phyloP scores from a whole-genome alignment of 2,329 filamentous ascomycete species.

The Onygena corvina region DNA sequence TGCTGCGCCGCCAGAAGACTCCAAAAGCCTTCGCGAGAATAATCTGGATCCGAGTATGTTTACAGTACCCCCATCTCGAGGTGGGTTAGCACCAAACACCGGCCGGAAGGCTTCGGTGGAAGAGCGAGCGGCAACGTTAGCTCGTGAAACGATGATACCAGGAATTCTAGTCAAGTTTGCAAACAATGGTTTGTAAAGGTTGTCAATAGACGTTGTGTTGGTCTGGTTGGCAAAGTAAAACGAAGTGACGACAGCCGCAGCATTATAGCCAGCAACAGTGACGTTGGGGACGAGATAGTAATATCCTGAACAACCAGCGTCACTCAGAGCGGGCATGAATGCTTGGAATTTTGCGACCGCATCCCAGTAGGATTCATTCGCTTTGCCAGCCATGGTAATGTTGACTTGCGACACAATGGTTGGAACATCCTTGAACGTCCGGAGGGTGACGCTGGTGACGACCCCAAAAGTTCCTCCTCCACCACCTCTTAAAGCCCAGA shows the following conservation, averaged over 20 bases:
- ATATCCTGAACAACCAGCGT: constrained; percentile 13
- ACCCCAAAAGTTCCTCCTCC: constrained; percentile 49
- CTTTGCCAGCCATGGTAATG: constrained; percentile 10
- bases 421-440: constrained; percentile 23
- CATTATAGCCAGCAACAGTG: neutral
- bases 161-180: constrained; percentile 7
- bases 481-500: constrained; percentile 52
- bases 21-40: constrained; percentile 8
- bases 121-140: neutral
- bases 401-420: constrained; percentile 11
- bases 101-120: constrained; percentile 6
- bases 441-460: constrained; percentile 45
- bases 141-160: constrained; percentile 2
- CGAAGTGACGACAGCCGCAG: neutral
- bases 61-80: constrained; percentile 2
- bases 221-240: constrained; percentile 10
- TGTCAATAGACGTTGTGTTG: constrained; percentile 4
- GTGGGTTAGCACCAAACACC: neutral
- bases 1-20: constrained; percentile 9
- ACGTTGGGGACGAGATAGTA: constrained; percentile 14
- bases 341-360: constrained; percentile 13
- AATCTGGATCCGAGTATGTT: constrained; percentile 10
- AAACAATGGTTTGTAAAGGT: constrained; percentile 8
- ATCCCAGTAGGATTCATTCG: constrained; percentile 12
- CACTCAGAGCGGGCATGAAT: constrained; percentile 12